Evolutionary conservation across 176 grass and related monocot species (phyloP).

Genomic region (Musa schizocarpa): DNA sequence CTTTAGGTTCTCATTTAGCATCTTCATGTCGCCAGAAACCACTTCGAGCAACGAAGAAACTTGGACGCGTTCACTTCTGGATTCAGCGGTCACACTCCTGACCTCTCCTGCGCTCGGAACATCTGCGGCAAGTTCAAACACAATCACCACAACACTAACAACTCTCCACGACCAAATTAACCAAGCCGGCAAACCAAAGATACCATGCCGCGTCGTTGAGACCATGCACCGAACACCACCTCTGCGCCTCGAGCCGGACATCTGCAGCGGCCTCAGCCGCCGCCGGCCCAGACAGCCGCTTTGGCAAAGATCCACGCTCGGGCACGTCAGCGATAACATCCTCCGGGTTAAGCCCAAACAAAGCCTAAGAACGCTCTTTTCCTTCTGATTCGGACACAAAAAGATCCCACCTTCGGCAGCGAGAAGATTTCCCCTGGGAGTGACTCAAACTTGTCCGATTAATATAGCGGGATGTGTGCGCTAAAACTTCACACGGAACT

Average conservation of each 20-base stretch:
- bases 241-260: conserved; percentile 34
- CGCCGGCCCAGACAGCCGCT: conserved; percentile 20
- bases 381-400: not conserved
- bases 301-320: conserved; percentile 37
- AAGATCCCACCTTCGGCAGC: not conserved
- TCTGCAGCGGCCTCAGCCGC: not conserved
- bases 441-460: not conserved
- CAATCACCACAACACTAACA: not conserved
- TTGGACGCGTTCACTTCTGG: conserved; percentile 26
- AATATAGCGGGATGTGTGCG: not conserved
- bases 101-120: not conserved
- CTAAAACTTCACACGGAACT: not conserved
- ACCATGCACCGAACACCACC: conserved; percentile 59
- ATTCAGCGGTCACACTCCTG: conserved; percentile 8
- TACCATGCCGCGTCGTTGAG: conserved; percentile 51
- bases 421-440: not conserved
- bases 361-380: not conserved
- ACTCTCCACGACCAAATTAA: not conserved
- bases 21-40: conserved; percentile 60
- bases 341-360: not conserved
- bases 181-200: not conserved
- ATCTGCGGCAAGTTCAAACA: conserved; percentile 23
- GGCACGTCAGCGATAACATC: conserved; percentile 73
- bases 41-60: conserved; percentile 64
- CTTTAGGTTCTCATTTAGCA: conserved; percentile 85